Evolutionary conservation across 108 stramenopile genomes (phyloP).

Genomic region (Fistulifera solaris): DNA sequence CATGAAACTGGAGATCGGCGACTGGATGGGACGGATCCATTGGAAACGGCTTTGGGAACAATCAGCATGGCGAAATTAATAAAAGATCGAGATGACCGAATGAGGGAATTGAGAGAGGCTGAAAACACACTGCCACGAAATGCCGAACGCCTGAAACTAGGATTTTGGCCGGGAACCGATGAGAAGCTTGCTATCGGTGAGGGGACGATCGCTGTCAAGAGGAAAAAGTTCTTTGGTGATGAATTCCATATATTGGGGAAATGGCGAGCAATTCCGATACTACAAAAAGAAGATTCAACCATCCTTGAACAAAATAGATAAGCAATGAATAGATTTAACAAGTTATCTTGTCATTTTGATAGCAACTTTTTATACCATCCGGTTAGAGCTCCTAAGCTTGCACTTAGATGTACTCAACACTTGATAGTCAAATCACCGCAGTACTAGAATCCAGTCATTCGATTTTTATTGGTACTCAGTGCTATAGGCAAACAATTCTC

Average conservation of each 20-base stretch:
- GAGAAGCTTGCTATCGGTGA: constrained; percentile 1
- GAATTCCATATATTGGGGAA: constrained; percentile 4
- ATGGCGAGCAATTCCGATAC: constrained; percentile 2
- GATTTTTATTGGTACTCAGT: too few species aligned
- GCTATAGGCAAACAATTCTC: too few species aligned
- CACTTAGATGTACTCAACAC: too few species aligned
- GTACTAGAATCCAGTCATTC: too few species aligned
- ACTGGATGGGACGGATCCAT: constrained; percentile 56
- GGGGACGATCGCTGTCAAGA: constrained; percentile 2
- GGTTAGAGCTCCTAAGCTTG: too few species aligned
- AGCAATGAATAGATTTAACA: too few species aligned
- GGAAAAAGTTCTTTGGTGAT: constrained; percentile 12
- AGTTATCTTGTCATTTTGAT: too few species aligned
- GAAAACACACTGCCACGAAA: background rate
- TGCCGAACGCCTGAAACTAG: background rate
- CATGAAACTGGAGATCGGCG: constrained; percentile 65
- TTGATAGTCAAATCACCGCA: too few species aligned
- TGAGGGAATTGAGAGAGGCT: constrained; percentile 25
- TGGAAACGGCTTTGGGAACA: constrained; percentile 16
- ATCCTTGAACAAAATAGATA: too few species aligned
- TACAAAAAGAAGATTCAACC: too few species aligned
- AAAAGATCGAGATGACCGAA: constrained; percentile 29
- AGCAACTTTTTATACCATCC: too few species aligned
- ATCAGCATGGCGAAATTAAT: constrained; percentile 13
- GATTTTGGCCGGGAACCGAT: constrained; percentile 6